Conservation (phyloP, 2,329 filamentous ascomycete genomes). For the Trichoderma sp. region DNA sequence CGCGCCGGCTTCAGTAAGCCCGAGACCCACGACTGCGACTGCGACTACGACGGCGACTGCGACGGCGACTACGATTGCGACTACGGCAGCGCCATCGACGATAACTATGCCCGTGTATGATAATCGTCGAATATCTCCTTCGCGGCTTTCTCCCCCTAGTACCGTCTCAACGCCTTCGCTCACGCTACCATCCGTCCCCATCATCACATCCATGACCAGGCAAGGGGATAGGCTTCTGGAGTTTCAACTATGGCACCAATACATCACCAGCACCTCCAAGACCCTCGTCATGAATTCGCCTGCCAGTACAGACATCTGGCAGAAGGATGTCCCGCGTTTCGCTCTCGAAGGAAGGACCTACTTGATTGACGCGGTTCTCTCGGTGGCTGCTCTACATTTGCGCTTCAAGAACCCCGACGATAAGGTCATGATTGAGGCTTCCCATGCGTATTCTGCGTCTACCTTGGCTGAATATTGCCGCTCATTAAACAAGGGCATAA, state of each 20-base stretch:
- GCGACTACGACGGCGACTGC: constrained; percentile 21
- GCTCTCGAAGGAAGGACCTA: constrained; percentile 58
- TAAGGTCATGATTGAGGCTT: constrained; percentile 57
- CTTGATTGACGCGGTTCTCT: constrained; percentile 61
- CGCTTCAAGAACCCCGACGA: constrained; percentile 56
- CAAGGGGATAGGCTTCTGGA: constrained; percentile 52
- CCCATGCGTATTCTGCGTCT: constrained; percentile 63
- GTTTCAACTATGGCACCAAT: constrained; percentile 62
- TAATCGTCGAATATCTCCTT: constrained; percentile 11
- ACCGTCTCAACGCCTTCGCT: constrained; percentile 18
- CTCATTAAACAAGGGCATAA: constrained; percentile 54
- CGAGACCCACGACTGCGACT: constrained; percentile 23
- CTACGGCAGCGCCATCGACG: constrained; percentile 14
- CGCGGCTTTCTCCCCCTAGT: constrained; percentile 13
- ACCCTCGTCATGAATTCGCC: constrained; percentile 56
- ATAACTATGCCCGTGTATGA: background rate
- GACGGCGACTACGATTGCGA: constrained; percentile 19
- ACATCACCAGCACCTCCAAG: constrained; percentile 57
- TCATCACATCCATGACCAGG: constrained; percentile 32
- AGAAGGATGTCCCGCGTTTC: constrained; percentile 56
- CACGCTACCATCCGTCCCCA: constrained; percentile 27
- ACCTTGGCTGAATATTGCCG: constrained; percentile 59
- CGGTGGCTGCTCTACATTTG: constrained; percentile 61
- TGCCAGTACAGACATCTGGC: constrained; percentile 56
- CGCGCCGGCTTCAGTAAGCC: constrained; percentile 12